Base-by-base conservation (phyloP, 2,329 filamentous ascomycete genomes). In the Thermochaetoides dissita region DNA sequence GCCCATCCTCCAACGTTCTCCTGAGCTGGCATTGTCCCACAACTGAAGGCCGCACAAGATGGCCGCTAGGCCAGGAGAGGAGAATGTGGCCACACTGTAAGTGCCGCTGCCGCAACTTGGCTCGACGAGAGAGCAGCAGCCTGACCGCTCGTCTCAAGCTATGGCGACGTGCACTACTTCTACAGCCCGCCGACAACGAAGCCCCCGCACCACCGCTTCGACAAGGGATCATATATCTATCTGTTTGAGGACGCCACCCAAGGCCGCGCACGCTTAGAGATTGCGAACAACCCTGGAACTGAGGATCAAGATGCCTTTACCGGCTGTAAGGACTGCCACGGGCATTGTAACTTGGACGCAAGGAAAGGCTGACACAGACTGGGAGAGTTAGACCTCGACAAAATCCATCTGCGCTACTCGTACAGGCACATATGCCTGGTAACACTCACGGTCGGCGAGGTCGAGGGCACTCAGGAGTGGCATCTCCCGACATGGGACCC, bases 281-380 rank as follows among this genome's bases (percentile, higher is more conserved):
- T 88, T 47, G 83, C 83, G 36, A 89, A 88, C 54, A 68, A 79
- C 52, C 73, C 81, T 7, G 83, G 83, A 41, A 80, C 76, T 3
- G 73, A 81, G 1, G 72, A 81, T n/a, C 83, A 88, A 56, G 83
- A 88, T 64, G 82, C 82, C 8, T 85, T 88, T 56, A 73, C 77
- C 51, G 84, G 84, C 55, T 76, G 81, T 85, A 65, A 69, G 81
- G 62, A 31, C 9, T 11, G 3, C 28, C 17, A 5, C 5, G 17
- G 3, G 17, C 17, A 24, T 24, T 5, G 17, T 24, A 24, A 24
- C 17, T 24, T 24, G 17, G 17, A 3, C 17, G 17, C 17, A 24
- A 24, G 17, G 17, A 24, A 24, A 24, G 17, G 17, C 17, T 24
- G 17, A 24, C 17, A 24, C 17, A 24, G 17, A 24, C 3, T 24